These are phyloP conservation scores for Shiraia bambusicola DNA, from an alignment of 2,329 filamentous ascomycete genomes.

Conservation along the genomic window DNA sequence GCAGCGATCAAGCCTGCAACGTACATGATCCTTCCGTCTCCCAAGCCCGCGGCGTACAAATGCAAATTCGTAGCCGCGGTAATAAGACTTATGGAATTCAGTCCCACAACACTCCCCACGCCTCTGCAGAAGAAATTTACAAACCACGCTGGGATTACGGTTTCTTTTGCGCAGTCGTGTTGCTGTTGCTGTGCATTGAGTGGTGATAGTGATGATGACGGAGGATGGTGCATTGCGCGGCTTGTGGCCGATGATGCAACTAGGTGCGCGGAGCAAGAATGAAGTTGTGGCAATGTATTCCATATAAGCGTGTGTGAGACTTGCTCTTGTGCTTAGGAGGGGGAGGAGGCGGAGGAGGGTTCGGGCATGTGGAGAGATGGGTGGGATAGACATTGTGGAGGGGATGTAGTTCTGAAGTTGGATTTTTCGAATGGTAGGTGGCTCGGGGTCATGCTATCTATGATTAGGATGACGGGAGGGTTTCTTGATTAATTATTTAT, in stretches of 20 bases:
- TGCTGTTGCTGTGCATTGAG: not conserved
- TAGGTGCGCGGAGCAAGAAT: conserved; percentile 17
- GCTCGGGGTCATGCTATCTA: too few relatives aligned
- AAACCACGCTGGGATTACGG: conserved; percentile 20
- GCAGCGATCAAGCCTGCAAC: conserved; percentile 14
- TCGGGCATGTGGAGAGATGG: conserved; percentile 10
- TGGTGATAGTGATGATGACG: not conserved
- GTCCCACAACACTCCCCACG: conserved; percentile 18
- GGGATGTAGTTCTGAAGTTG: too few relatives aligned
- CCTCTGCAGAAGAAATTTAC: conserved; percentile 23
- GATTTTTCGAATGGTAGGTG: too few relatives aligned
- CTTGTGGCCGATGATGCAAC: conserved; percentile 3
- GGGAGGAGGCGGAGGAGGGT: conserved; percentile 26
- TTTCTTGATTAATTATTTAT: too few relatives aligned
- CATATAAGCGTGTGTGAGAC: conserved; percentile 31
- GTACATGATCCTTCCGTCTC: conserved; percentile 9
- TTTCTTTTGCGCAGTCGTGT: conserved; percentile 15
- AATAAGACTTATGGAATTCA: conserved; percentile 20
- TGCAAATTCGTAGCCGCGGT: conserved; percentile 17
- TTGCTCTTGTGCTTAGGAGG: conserved; percentile 25
- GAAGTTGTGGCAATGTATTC: conserved; percentile 25
- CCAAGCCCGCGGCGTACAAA: conserved; percentile 6
- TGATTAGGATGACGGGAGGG: too few relatives aligned
- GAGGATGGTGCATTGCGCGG: not conserved
- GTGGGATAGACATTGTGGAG: not conserved